Evolutionary conservation across 768 basidiomycete species (phyloP).

Genomic region (Suillus occidentalis): DNA sequence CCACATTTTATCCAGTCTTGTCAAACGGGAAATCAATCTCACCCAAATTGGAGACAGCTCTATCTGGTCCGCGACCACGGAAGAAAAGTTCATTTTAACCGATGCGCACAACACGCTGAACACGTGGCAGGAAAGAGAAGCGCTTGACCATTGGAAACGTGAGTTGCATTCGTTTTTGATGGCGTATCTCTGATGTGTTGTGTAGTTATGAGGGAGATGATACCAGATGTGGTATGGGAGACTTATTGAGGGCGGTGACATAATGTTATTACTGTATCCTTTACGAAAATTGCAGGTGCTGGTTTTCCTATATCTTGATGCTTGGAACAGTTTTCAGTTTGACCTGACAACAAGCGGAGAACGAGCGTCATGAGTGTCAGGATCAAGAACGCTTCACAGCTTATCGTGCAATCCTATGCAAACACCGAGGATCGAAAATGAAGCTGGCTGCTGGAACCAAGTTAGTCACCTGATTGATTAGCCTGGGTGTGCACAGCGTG

Average conservation of each 20-base stretch:
- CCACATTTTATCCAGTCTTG: conserved; percentile 53
- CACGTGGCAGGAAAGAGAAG: conserved; percentile 63
- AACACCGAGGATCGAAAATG: not conserved
- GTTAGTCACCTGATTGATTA: not conserved
- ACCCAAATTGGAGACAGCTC: conserved; percentile 34
- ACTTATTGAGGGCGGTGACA: conserved; percentile 50
- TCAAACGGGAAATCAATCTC: conserved; percentile 54
- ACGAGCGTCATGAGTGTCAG: not conserved
- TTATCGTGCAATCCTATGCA: not conserved
- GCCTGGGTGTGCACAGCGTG: not conserved
- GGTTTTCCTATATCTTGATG: not conserved
- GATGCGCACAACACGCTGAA: conserved; percentile 64
- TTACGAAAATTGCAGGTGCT: not conserved
- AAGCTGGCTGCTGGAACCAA: not conserved
- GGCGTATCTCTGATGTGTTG: not conserved
- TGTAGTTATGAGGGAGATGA: conserved; percentile 76
- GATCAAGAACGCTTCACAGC: not conserved
- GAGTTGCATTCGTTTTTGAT: conserved; percentile 28
- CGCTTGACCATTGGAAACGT: conserved; percentile 77
- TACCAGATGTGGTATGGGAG: conserved; percentile 76
- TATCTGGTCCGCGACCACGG: conserved; percentile 27
- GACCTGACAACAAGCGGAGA: not conserved
- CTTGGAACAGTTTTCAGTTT: not conserved
- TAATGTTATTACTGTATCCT: not conserved
- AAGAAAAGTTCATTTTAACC: conserved; percentile 54